phyloP scores from a whole-genome alignment of 1,284 basidiomycete genomes.

The Ganoderma meredithae region DNA sequence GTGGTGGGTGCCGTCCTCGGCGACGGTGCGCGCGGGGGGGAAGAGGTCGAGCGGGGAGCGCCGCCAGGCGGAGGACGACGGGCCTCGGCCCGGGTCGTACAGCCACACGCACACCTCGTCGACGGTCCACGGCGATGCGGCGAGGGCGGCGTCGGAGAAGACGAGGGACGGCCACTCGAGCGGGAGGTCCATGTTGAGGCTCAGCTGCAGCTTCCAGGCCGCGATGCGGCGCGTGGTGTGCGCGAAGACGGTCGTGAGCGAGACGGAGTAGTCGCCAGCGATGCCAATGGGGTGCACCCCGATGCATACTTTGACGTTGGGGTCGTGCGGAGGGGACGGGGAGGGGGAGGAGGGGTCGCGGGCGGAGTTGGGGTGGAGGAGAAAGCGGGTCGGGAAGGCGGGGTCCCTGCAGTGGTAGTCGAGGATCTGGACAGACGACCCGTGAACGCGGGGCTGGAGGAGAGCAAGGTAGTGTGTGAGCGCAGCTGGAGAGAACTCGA shows the following conservation, averaged over 20 bases:
- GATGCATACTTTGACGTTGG: conserved; percentile 1
- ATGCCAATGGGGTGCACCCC: conserved; percentile 7
- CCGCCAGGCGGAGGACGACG: background rate
- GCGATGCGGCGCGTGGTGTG: conserved; percentile 14
- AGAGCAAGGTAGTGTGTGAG: conserved; percentile 7
- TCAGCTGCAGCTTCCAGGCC: background rate
- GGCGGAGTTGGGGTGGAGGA: background rate
- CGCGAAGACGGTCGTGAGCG: conserved; percentile 7
- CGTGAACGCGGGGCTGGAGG: conserved; percentile 6
- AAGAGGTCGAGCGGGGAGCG: background rate
- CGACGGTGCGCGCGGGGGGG: background rate
- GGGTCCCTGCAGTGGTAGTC: background rate
- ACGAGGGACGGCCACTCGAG: background rate
- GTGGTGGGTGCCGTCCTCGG: background rate
- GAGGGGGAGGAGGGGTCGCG: background rate
- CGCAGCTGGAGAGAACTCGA: background rate
- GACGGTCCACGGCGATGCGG: background rate
- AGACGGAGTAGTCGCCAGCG: conserved; percentile 1
- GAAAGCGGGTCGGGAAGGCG: background rate
- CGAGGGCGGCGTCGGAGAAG: background rate
- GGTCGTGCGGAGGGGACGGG: background rate
- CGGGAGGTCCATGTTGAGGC: background rate
- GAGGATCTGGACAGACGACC: conserved; percentile 6
- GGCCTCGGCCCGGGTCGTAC: background rate
- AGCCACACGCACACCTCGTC: conserved; percentile 16